Conservation (phyloP, 495 filamentous ascomycete species). For the Entonaema liquescens region DNA sequence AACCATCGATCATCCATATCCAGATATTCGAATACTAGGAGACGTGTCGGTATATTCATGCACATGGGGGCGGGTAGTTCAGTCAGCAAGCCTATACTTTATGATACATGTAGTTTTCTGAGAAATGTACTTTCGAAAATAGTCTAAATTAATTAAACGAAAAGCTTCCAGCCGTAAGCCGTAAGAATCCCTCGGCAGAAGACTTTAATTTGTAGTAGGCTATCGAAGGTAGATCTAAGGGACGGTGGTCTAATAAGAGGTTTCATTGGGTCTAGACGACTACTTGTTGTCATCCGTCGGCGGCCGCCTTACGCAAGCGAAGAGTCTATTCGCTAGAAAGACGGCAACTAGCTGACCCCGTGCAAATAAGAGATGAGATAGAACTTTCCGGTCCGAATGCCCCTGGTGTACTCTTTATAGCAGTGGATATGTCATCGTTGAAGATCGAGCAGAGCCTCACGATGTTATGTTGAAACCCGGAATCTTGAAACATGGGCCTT, state of each 20-base stretch:
- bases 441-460: slow-evolving; percentile 31
- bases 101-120: not conserved
- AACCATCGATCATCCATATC: not conserved
- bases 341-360: slow-evolving; percentile 5
- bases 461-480: slow-evolving; percentile 8
- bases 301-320: slow-evolving; percentile 2
- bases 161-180: slow-evolving; percentile 1
- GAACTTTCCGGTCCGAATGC: slow-evolving; percentile 14
- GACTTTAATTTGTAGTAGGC: not conserved
- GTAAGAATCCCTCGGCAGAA: not conserved
- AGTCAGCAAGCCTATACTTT: not conserved
- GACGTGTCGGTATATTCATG: slow-evolving; percentile 4
- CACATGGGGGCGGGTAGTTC: not conserved
- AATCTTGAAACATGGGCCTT: slow-evolving; percentile 7
- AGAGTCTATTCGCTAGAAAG: slow-evolving; percentile 22
- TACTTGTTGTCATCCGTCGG: slow-evolving; percentile 13
- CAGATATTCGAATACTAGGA: not conserved
- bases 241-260: not conserved
- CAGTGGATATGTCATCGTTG: not conserved
- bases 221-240: not conserved
- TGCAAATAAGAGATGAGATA: slow-evolving; percentile 12
- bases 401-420: not conserved
- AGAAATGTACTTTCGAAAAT: not conserved
- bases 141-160: not conserved
- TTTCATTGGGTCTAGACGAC: slow-evolving; percentile 15